Evolutionary conservation across 2,329 filamentous ascomycete genomes (phyloP).

Genomic region (Hysterium pulicare): DNA sequence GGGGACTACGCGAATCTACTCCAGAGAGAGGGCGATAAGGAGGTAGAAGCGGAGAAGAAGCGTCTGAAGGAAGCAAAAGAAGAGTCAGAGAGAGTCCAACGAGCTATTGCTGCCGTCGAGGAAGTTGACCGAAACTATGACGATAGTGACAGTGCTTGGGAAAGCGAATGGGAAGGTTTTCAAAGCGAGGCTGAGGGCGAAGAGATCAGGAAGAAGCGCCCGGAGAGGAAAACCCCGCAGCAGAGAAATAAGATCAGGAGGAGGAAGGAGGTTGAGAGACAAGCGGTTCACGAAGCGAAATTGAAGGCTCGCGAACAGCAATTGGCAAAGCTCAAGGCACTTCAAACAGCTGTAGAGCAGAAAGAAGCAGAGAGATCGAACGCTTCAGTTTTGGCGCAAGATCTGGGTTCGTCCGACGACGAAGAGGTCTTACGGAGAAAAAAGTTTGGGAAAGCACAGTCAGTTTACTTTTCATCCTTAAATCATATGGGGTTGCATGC

Average conservation of each 20-base stretch:
- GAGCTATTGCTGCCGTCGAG: slow-evolving; percentile 68
- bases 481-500: slow-evolving; percentile 6
- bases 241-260: slow-evolving; percentile 87
- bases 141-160: slow-evolving; percentile 92
- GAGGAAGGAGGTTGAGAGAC: slow-evolving; percentile 80
- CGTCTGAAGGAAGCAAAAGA: slow-evolving; percentile 65
- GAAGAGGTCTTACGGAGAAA: slow-evolving; percentile 59
- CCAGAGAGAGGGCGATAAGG: slow-evolving; percentile 71
- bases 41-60: slow-evolving; percentile 73
- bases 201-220: slow-evolving; percentile 67
- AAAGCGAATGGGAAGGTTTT: slow-evolving; percentile 70
- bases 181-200: slow-evolving; percentile 49
- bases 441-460: slow-evolving; percentile 65
- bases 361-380: slow-evolving; percentile 49
- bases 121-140: slow-evolving; percentile 72
- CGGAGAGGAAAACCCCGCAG: slow-evolving; percentile 77
- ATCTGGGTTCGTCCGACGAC: slow-evolving; percentile 32
- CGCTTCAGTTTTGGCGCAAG: slow-evolving; percentile 20
- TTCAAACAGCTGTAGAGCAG: slow-evolving; percentile 61
- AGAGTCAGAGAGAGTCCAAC: slow-evolving; percentile 65
- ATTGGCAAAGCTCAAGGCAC: slow-evolving; percentile 65
- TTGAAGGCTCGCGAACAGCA: slow-evolving; percentile 72
- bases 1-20: slow-evolving; percentile 79
- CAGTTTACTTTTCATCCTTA: slow-evolving; percentile 18
- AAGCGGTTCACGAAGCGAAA: slow-evolving; percentile 70